Conservation (phyloP, 2,329 filamentous ascomycete species). For the Penicillium sp. region DNA sequence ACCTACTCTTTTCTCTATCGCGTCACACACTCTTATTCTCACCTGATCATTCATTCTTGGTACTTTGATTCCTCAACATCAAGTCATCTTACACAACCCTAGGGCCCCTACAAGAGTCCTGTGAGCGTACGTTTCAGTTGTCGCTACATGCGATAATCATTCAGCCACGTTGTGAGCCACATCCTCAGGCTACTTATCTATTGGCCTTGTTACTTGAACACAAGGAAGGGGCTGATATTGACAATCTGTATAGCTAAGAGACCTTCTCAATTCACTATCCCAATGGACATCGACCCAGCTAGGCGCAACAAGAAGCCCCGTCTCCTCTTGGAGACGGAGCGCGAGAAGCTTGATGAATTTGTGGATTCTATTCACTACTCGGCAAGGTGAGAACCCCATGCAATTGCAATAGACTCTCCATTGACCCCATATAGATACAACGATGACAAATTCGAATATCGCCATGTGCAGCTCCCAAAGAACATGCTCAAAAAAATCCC, state of each 20-base stretch:
- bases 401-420: constrained; percentile 4
- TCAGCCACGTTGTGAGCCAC: background rate
- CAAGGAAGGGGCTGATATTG: background rate
- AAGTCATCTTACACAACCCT: background rate
- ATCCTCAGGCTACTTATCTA: background rate
- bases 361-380: constrained; percentile 96
- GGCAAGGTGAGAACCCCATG: constrained; percentile 62
- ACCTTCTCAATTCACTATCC: constrained; percentile 12
- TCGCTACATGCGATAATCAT: constrained; percentile 3
- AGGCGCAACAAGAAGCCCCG: constrained; percentile 86
- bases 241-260: background rate
- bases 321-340: constrained; percentile 75
- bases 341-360: constrained; percentile 82
- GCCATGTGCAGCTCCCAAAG: constrained; percentile 96
- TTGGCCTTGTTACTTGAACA: background rate
- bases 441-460: constrained; percentile 91
- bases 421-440: constrained; percentile 67
- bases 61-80: background rate
- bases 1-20: constrained; percentile 1
- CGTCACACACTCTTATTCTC: background rate
- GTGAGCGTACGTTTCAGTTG: background rate
- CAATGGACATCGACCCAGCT: constrained; percentile 67
- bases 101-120: background rate
- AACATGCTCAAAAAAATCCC: constrained; percentile 97
- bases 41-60: background rate